These are phyloP conservation scores for Brassica balearica DNA, from an alignment of 441 rosid genomes.

Conservation along the genomic window DNA sequence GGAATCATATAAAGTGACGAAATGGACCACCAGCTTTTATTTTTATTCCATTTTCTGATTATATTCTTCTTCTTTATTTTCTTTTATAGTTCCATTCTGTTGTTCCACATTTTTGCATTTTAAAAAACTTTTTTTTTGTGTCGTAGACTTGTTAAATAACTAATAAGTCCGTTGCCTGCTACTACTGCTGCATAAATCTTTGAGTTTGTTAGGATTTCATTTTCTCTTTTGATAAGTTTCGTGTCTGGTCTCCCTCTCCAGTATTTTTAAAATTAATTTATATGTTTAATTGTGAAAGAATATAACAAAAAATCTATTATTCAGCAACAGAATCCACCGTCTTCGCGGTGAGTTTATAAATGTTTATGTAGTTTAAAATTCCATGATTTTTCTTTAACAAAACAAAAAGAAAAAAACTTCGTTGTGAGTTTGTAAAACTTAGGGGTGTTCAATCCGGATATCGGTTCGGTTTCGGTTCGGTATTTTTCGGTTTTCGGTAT, in stretches of 20 bases:
- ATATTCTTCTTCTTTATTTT: slow-evolving; percentile 15
- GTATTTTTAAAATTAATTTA: background rate
- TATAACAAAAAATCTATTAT: background rate
- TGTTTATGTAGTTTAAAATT: background rate
- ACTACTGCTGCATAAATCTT: slow-evolving; percentile 29
- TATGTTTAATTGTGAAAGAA: background rate
- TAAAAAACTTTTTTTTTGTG: background rate
- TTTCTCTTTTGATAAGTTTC: background rate
- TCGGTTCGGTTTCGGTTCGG: too few species aligned
- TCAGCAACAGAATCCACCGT: slow-evolving; percentile 39
- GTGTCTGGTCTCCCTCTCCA: background rate
- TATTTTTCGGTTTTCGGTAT: too few species aligned
- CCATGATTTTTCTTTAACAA: background rate
- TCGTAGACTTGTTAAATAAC: slow-evolving; percentile 34
- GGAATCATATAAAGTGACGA: slow-evolving; percentile 29
- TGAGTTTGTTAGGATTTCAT: slow-evolving; percentile 37
- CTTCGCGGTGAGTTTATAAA: slow-evolving; percentile 22
- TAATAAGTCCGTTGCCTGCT: slow-evolving; percentile 20
- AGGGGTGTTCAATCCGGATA: too few species aligned
- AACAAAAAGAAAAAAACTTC: background rate
- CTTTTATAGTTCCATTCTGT: background rate
- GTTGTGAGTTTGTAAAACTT: background rate
- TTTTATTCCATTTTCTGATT: slow-evolving; percentile 33
- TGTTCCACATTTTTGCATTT: background rate
- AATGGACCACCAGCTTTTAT: slow-evolving; percentile 7